A percentile compares a stretch with the other conserved stretches of the same genome.
phyloP scores from a whole-genome alignment of 371 early-diverging fungal genomes.

The Saksenaea oblongispora region DNA sequence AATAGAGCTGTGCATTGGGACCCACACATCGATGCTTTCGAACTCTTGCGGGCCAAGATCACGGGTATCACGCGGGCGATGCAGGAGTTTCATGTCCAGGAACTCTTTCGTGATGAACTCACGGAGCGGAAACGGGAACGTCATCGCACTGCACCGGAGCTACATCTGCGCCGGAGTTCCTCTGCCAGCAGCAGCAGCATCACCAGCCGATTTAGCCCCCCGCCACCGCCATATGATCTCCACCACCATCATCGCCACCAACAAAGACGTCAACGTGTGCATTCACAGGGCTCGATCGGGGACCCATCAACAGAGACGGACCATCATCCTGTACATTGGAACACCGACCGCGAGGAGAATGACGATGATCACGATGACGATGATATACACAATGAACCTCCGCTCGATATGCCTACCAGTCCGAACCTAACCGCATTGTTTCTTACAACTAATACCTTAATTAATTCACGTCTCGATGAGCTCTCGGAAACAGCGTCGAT shows the following conservation, averaged over 20 bases:
- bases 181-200: background rate
- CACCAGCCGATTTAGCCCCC: background rate
- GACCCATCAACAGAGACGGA: slow-evolving; percentile 5
- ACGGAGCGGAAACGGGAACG: slow-evolving; percentile 20
- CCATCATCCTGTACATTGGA: slow-evolving; percentile 15
- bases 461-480: slow-evolving; percentile 39
- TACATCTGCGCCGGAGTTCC: slow-evolving; percentile 1
- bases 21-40: slow-evolving; percentile 49
- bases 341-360: slow-evolving; percentile 18
- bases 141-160: slow-evolving; percentile 9
- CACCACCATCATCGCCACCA: slow-evolving; percentile 19
- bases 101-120: slow-evolving; percentile 38
- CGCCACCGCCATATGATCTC: slow-evolving; percentile 17
- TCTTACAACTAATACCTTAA: slow-evolving; percentile 38
- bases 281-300: slow-evolving; percentile 9
- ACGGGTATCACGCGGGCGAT: slow-evolving; percentile 47
- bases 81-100: slow-evolving; percentile 50
- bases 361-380: slow-evolving; percentile 3
- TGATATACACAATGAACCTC: slow-evolving; percentile 3
- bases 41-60: slow-evolving; percentile 48
- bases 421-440: slow-evolving; percentile 31
- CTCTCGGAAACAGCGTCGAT: slow-evolving; percentile 36
- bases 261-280: slow-evolving; percentile 5
- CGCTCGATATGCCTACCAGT: slow-evolving; percentile 17
- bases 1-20: slow-evolving; percentile 26